Evolutionary conservation across 1,284 basidiomycete genomes (phyloP), one percentile per base, ranked within the genome.

Genomic region (Malassezia sympodialis): DNA sequence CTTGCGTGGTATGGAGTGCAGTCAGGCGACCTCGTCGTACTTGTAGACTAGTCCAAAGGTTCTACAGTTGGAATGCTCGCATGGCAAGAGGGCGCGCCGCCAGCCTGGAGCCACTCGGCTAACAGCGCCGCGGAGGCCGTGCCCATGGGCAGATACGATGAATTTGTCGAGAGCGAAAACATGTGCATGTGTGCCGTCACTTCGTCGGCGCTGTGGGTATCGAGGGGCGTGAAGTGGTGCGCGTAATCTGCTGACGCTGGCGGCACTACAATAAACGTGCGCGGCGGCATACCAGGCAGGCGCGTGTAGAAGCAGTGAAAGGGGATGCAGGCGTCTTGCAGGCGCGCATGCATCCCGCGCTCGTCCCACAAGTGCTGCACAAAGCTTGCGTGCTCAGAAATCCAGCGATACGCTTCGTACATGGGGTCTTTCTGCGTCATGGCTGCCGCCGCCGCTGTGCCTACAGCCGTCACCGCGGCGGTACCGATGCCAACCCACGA

Each of bases 341-440:
- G 55, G 14, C 91, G 80, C 51, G 73, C 75, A 47, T 79, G 79
- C 71, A 90, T 77, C 1, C 78, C 79, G 26, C 80, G 78, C 59
- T 84, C 82, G 65, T 93, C 85, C 90, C 90, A 96, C 11, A 96
- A 77, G 60, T 82, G 88, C 35, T 84, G 83, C 14, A 94, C 84
- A 73, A 88, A 96, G 66, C 85, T 85, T 81, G 94, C 82, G 75
- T 96, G 91, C 61, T 93, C 90, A 19, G 81, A 83, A 4, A 85
- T 83, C 83, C 85, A 91, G 19, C 59, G 54, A 40, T 68, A 73
- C 8, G 67, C 61, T 8, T 61, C 63, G 32, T 63, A 58, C 43
- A 66, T 43, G 14, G 80, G 78, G 2, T 86, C 61, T 82, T 26
- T 39, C 27, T 79, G 79, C 5, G 80, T 80, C 35, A 91, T 77